Conservation (phyloP, 73 alveolate genomes). For the Tetrahymena malaccensis region DNA sequence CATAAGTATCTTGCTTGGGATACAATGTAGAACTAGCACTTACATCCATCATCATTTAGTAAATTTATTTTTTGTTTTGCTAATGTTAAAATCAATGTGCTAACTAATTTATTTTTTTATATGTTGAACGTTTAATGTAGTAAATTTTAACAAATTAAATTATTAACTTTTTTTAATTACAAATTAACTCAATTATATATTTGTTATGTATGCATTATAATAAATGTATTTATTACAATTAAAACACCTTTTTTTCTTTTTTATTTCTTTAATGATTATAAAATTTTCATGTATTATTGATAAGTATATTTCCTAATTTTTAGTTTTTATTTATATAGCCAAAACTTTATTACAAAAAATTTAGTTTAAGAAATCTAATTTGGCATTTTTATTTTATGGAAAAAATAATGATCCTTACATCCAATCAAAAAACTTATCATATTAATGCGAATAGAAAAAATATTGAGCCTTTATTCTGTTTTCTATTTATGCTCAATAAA, state of each 20-base stretch:
- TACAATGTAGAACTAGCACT: neutral
- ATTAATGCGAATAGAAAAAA: neutral
- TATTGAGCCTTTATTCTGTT: too few species aligned
- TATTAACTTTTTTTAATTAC: neutral
- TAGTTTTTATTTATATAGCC: neutral
- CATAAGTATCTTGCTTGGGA: neutral
- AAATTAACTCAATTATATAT: neutral
- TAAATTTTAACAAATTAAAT: neutral
- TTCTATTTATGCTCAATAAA: too few species aligned
- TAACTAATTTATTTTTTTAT: neutral
- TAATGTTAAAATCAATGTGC: neutral
- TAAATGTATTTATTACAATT: neutral
- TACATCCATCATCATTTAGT: neutral
- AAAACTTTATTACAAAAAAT: neutral
- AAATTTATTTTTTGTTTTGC: too few species aligned
- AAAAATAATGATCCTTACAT: neutral
- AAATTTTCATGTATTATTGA: neutral
- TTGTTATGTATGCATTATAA: neutral
- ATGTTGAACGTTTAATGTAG: neutral
- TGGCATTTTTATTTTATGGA: neutral
- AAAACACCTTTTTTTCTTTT: neutral
- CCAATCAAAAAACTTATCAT: neutral
- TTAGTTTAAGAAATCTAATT: neutral
- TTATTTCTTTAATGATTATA: too few species aligned
- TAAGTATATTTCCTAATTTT: neutral